Base-by-base conservation (phyloP, 495 filamentous ascomycete species). In the Rostrohypoxylon terebratum region DNA sequence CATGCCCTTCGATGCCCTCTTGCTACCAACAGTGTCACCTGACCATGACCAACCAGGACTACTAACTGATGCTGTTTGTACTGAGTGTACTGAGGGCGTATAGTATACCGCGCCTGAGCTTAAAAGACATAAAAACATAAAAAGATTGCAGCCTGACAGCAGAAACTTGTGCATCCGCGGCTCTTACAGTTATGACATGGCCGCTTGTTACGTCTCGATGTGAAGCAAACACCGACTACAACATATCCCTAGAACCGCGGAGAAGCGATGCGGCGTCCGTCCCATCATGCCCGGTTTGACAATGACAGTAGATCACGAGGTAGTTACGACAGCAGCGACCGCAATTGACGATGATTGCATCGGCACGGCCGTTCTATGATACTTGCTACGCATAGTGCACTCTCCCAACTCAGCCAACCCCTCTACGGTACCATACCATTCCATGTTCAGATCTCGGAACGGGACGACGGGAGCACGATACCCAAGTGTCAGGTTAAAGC, bases 381-480 rank as follows among this genome's bases (percentile, higher is more conserved):
- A 59, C 40, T 23, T 47, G 20, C 50, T 59, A 31, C 10, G 18
- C 34, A 38, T 42, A 14, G 59, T 68, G 18, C 45, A 44, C 20
- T 53, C 33, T 66, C 60, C 71, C 25, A 28, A 28, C 3, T 28
- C 28, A 28, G 28, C 28, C 28, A 28, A 28, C 28, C 71, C 13
- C 38, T 14, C 10, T 70, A 70, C 63, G 55, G 71, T 63, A 45
- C 42, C 42, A 45, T 45, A n/a, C 13, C 42, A 45, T 45, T 18
- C 71, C 66, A 67, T 70, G 66, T 66, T 55, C 70, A 73, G 76
- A 74, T 74, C 76, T 74, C 70, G 73, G 68, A 71, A 72, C 73
- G 68, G 71, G 76, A 71, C 64, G 68, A 59, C 71, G 74, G 76
- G 64, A 63, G 42, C 59, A 67, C 48, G 63, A 36, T 65, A 65